A percentile compares a stretch with the other conserved stretches of the same genome.
Conservation (phyloP, 306 rosid species). For the Gastrolobium villosum region DNA sequence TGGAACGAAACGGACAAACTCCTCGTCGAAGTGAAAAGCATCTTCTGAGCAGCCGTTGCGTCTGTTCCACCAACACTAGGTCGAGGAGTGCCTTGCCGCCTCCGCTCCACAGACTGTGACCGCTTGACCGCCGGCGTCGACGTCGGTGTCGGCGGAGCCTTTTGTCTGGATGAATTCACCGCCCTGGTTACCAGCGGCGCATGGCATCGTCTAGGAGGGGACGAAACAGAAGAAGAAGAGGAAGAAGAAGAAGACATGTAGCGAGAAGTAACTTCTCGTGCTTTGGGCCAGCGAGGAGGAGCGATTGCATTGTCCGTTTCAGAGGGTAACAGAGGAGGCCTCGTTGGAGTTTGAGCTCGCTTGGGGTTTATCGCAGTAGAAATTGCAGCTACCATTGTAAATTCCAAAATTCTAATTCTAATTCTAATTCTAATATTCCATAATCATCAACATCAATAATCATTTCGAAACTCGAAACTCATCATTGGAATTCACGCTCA, state of each 20-base stretch:
- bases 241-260: conserved; percentile 74
- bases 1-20: conserved; percentile 95
- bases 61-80: conserved; percentile 51
- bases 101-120: conserved; percentile 69
- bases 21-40: conserved; percentile 82
- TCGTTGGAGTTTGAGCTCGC: conserved; percentile 59
- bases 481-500: conserved; percentile 49
- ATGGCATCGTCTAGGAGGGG: conserved; percentile 64
- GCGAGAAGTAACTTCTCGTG: conserved; percentile 83
- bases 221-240: conserved; percentile 52
- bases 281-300: conserved; percentile 69
- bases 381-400: conserved; percentile 78
- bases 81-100: conserved; percentile 66
- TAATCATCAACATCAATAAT: conserved; percentile 21
- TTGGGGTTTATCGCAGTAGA: conserved; percentile 70
- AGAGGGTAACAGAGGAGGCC: conserved; percentile 82
- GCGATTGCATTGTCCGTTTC: conserved; percentile 80
- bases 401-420: not conserved
- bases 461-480: conserved; percentile 42
- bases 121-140: conserved; percentile 58
- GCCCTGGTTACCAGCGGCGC: conserved; percentile 74
- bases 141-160: conserved; percentile 26
- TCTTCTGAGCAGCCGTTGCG: conserved; percentile 75
- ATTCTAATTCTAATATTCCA: not conserved
- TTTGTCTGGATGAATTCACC: conserved; percentile 46